These are phyloP conservation scores for Isatis tinctoria DNA, from an alignment of 345 rosid genomes.

Conservation along the genomic window DNA sequence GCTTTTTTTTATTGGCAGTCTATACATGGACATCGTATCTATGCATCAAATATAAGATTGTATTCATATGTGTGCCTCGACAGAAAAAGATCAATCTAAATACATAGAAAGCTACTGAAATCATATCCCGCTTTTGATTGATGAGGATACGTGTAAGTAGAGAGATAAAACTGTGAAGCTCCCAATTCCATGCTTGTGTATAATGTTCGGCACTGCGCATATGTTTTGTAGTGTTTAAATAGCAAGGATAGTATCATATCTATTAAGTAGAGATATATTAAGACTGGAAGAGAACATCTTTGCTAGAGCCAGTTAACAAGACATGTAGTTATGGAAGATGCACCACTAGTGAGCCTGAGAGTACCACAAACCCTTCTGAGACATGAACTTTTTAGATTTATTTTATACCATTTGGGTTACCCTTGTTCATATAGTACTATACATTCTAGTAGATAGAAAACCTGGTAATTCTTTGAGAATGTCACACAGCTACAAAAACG, in stretches of 20 bases:
- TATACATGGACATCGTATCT: neutral
- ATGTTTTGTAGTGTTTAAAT: neutral
- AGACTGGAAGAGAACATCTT: neutral
- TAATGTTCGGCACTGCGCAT: neutral
- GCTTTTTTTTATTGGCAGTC: neutral
- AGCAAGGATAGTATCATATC: slow-evolving; percentile 13
- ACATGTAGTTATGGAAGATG: neutral
- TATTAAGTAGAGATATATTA: neutral
- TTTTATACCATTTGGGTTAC: neutral
- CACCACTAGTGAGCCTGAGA: neutral
- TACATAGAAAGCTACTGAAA: slow-evolving; percentile 18
- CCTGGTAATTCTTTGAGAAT: neutral
- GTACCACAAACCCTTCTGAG: neutral
- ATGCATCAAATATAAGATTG: slow-evolving; percentile 11
- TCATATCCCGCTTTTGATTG: slow-evolving; percentile 3
- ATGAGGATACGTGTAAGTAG: neutral
- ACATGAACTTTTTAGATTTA: neutral
- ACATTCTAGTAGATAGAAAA: neutral
- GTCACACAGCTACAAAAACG: neutral
- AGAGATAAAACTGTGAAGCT: slow-evolving; percentile 6
- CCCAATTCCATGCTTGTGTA: neutral
- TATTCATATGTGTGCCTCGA: neutral
- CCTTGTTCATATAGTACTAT: neutral
- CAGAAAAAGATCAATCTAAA: neutral
- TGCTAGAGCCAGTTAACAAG: slow-evolving; percentile 3